These are phyloP conservation scores for Colletotrichum aenigma DNA, from an alignment of 2,329 filamentous ascomycete species.

Conservation along the genomic window DNA sequence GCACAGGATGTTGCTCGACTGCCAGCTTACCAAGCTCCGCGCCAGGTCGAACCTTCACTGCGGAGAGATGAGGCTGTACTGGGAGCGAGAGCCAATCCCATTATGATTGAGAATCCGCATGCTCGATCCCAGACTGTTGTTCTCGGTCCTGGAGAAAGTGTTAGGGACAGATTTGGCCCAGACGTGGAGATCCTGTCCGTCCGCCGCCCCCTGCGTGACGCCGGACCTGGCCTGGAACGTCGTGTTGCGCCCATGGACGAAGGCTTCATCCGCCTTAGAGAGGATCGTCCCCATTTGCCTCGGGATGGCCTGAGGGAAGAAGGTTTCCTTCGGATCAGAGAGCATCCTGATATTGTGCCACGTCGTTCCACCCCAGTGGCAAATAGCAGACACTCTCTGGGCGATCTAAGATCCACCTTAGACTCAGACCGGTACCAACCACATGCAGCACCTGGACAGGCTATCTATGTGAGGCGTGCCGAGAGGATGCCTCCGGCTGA, in stretches of 20 bases:
- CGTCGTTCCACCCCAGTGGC: background rate
- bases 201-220: slow-evolving; percentile 3
- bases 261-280: slow-evolving; percentile 14
- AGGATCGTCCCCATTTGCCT: background rate
- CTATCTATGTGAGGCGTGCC: slow-evolving; percentile 5
- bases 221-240: background rate
- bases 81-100: slow-evolving; percentile 34
- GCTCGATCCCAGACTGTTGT: background rate
- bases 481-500: background rate
- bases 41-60: background rate
- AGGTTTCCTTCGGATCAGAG: slow-evolving; percentile 13
- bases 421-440: background rate
- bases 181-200: slow-evolving; percentile 18
- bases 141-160: slow-evolving; percentile 39
- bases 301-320: slow-evolving; percentile 5
- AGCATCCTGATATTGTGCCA: background rate
- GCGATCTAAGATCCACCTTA: background rate
- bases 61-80: background rate
- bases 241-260: background rate
- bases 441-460: background rate
- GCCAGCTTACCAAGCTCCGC: slow-evolving; percentile 11
- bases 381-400: background rate
- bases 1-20: slow-evolving; percentile 21
- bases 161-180: slow-evolving; percentile 18
- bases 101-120: slow-evolving; percentile 44